Percentiles rank a stretch among this genome's conserved stretches.
phyloP scores from a whole-genome alignment of 2,329 filamentous ascomycete genomes.

The Aspergillus carbonarius region DNA sequence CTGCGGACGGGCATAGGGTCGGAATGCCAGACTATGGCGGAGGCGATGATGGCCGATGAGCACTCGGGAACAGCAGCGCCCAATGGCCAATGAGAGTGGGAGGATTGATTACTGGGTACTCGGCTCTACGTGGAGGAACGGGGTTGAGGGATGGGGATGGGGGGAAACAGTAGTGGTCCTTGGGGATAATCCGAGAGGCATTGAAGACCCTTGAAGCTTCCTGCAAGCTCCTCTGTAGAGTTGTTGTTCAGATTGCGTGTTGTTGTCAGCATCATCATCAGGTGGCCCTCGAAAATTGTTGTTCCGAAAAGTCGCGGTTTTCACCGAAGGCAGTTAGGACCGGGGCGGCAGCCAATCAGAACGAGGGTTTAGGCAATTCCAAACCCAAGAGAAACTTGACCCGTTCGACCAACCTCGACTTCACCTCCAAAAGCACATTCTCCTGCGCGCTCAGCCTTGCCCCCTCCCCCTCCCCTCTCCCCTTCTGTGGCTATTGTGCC shows the following conservation, averaged over 20 bases:
- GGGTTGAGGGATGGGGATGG: not conserved
- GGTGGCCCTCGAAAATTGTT: constrained; percentile 19
- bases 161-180: not conserved
- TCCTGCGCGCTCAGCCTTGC: constrained; percentile 29
- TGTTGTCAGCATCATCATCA: not conserved
- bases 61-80: not conserved
- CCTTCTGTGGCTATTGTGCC: constrained; percentile 33
- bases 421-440: constrained; percentile 35
- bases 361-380: constrained; percentile 38
- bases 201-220: not conserved
- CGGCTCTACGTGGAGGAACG: not conserved
- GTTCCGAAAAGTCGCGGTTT: constrained; percentile 40
- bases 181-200: too few relatives aligned
- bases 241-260: not conserved
- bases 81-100: constrained; percentile 3
- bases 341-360: constrained; percentile 35
- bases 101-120: not conserved
- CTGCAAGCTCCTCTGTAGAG: not conserved
- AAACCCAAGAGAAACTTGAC: constrained; percentile 37
- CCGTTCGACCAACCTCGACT: constrained; percentile 37
- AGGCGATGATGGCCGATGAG: constrained; percentile 4
- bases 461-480: constrained; percentile 28
- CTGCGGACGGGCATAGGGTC: constrained; percentile 36
- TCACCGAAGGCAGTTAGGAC: constrained; percentile 35
- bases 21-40: constrained; percentile 27